Evolutionary conservation across 2,329 filamentous ascomycete genomes (phyloP), one percentile per base, ranked within the genome.

Genomic region (Fusarium sp.): DNA sequence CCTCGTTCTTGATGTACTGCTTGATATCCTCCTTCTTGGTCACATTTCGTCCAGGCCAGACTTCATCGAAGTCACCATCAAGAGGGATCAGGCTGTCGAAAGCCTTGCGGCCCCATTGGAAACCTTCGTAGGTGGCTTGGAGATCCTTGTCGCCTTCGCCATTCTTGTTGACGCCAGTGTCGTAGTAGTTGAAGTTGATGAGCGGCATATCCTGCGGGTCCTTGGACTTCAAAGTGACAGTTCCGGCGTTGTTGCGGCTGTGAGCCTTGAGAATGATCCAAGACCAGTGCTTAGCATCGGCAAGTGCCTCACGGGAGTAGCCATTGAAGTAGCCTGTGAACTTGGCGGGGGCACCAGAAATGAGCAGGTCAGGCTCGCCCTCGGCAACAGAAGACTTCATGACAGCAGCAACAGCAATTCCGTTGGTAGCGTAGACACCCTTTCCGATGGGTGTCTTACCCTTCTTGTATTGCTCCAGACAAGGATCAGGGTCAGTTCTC

Each of bases 151-250:
- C 85, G 11, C 83, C 81, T 32, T 74, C 70, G 16, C 59, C 70
- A 4, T 71, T 63, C 74, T 91, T 90, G 29, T 84, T 81, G 24
- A 76, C 79, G 29, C 86, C 86, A 0, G 82, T 80, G 32, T 84
- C 82, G 79, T 87, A 90, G 76, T 85, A 90, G 77, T 88, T 87
- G 81, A 90, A 91, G 54, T 82, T 81, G 70, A 93, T 91, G 34
- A 85, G 78, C 0, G 91, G 90, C n/a, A 85, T 84, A 55, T 91
- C 90, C 2, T 85, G 84, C 0, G 90, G 89, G 73, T 92, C 84
- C 0, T 85, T 81, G 0, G 88, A 91, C 20, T 81, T 82, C 3
- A 93, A 82, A 4, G 80, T 86, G 16, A 93, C 89, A 1, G 84
- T 88, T n/a, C 91, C 91, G 11, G 84, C 83, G 53, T 84, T 82